These are phyloP conservation scores for Phytophthora aleatoria DNA, from an alignment of 352 stramenopile genomes.

Conservation along the genomic window DNA sequence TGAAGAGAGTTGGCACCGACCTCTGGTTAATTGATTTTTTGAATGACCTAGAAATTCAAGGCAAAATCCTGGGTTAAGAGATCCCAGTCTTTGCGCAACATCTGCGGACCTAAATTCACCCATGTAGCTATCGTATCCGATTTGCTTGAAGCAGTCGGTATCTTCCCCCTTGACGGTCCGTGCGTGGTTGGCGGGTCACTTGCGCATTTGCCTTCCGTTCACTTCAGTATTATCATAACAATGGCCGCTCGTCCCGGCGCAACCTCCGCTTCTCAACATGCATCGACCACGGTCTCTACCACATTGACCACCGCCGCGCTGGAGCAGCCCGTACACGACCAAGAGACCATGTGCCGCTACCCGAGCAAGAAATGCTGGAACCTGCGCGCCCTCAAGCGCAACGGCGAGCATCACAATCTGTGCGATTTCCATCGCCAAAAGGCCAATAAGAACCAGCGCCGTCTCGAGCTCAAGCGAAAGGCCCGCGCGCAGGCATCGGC, in stretches of 20 bases:
- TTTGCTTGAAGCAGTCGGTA: constrained; percentile 23
- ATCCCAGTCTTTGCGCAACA: constrained; percentile 16
- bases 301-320: background rate
- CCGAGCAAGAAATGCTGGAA: constrained; percentile 58
- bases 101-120: constrained; percentile 28
- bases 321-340: constrained; percentile 17
- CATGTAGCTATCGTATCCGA: constrained; percentile 31
- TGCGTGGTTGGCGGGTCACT: constrained; percentile 20
- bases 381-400: constrained; percentile 47
- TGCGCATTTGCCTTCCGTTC: constrained; percentile 21
- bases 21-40: constrained; percentile 12
- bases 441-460: constrained; percentile 73
- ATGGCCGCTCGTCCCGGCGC: constrained; percentile 26
- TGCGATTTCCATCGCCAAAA: constrained; percentile 68
- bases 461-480: constrained; percentile 52
- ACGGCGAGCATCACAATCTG: constrained; percentile 55
- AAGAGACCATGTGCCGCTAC: constrained; percentile 47
- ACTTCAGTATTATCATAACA: background rate
- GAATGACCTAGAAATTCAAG: constrained; percentile 7
- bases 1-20: constrained; percentile 12
- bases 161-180: constrained; percentile 14
- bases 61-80: constrained; percentile 15
- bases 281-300: background rate
- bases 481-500: constrained; percentile 19
- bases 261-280: background rate